A percentile compares a stretch with the other conserved stretches of the same genome.
Conservation (phyloP, 2,329 filamentous ascomycete species). For the Monilinia aucupariae region DNA sequence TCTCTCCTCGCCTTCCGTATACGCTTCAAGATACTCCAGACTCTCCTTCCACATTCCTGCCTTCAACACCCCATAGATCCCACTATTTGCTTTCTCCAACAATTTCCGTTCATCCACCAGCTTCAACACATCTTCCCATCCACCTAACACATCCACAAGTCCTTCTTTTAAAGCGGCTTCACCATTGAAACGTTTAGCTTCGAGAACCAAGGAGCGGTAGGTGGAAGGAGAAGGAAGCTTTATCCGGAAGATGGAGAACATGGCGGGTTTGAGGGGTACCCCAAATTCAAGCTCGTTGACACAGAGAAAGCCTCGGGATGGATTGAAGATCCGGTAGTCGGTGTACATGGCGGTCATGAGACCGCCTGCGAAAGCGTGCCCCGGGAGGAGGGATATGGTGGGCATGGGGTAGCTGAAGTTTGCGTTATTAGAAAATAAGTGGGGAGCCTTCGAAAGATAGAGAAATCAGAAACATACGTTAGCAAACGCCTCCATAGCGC, state of each 20-base stretch:
- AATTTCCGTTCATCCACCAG: conserved; percentile 57
- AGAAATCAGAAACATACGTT: conserved; percentile 40
- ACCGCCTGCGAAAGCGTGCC: conserved; percentile 77
- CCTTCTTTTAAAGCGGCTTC: conserved; percentile 58
- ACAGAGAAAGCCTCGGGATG: conserved; percentile 65
- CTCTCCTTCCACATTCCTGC: conserved; percentile 68
- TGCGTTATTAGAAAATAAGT: neutral
- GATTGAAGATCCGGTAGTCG: conserved; percentile 75
- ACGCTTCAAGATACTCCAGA: conserved; percentile 51
- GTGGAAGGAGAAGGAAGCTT: conserved; percentile 52
- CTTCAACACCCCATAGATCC: conserved; percentile 68
- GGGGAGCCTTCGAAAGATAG: neutral
- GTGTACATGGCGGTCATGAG: conserved; percentile 77
- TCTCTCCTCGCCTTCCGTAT: conserved; percentile 48
- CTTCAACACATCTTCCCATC: conserved; percentile 55
- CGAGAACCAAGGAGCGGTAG: conserved; percentile 64
- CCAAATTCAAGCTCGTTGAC: conserved; percentile 80
- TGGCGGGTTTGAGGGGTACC: conserved; percentile 65
- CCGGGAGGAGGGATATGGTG: conserved; percentile 71
- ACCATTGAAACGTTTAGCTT: conserved; percentile 62
- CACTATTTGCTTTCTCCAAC: conserved; percentile 54
- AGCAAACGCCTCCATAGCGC: conserved; percentile 59
- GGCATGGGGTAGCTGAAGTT: conserved; percentile 66
- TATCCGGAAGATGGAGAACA: conserved; percentile 68
- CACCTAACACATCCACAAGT: conserved; percentile 63